Percentiles rank a stretch among this genome's conserved stretches.
Conservation (phyloP, 306 rosid genomes). For the Sicyos baderoa region DNA sequence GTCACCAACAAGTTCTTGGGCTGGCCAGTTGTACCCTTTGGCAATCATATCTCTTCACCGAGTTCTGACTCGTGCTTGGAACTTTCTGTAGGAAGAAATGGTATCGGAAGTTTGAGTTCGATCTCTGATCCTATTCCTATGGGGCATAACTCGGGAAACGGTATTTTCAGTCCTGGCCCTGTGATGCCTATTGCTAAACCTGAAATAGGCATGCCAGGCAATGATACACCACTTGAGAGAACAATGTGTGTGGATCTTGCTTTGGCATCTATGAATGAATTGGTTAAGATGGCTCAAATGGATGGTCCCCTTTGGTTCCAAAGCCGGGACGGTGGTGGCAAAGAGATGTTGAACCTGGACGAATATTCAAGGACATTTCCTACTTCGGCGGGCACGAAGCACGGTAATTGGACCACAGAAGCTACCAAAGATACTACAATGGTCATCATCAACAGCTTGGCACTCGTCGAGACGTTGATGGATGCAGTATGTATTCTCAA, state of each 20-base stretch:
- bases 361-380: constrained; percentile 48
- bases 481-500: constrained; percentile 45
- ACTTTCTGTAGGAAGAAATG: constrained; percentile 60
- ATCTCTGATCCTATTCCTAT: constrained; percentile 31
- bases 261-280: constrained; percentile 64
- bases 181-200: constrained; percentile 30
- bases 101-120: constrained; percentile 35
- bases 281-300: constrained; percentile 51
- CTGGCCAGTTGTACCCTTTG: constrained; percentile 44
- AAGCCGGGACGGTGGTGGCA: constrained; percentile 38
- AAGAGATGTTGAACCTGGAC: constrained; percentile 51
- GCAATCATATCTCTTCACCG: constrained; percentile 26
- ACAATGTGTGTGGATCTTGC: constrained; percentile 50
- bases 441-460: constrained; percentile 41
- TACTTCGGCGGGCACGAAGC: constrained; percentile 37
- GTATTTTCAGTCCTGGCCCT: constrained; percentile 25
- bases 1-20: constrained; percentile 62
- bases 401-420: constrained; percentile 42
- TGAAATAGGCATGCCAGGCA: constrained; percentile 34
- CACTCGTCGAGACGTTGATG: constrained; percentile 54
- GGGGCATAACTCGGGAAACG: constrained; percentile 60
- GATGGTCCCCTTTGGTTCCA: constrained; percentile 64
- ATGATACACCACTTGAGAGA: constrained; percentile 35
- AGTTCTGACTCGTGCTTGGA: constrained; percentile 41
- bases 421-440: constrained; percentile 48